Evolutionary conservation across 2,329 filamentous ascomycete species (phyloP), one percentile per base, ranked within the genome.

Genomic region (Verticillium isaacii): DNA sequence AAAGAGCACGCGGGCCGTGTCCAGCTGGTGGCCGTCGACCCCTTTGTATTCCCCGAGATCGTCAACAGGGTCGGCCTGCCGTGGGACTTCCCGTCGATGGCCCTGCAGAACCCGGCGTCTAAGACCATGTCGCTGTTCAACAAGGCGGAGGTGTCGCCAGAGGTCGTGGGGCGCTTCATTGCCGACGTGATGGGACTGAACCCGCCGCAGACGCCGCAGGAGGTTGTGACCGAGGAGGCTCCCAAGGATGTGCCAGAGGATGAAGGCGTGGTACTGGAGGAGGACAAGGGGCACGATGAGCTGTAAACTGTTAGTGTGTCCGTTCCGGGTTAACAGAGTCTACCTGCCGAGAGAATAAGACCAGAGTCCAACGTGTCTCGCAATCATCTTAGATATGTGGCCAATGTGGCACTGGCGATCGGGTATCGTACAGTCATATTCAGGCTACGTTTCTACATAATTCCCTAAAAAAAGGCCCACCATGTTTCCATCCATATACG

Each of bases 1-100:
- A 77, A 76, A 62, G 76, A 75, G 64, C 82, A 80, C 67, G 65
- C 70, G 56, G 80, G 81, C 9, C 82, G 79, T 59, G 71, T 84
- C 14, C 71, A 68, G 60, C 82, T 84, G 63, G 76, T 80, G 3
- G 81, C 77, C 1, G 76, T 82, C 1, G 78, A 83, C 63, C 72
- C 73, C 0, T 60, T 66, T 23, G 77, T 81, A 61, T 83, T 82
- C 66, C 74, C 71, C 7, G 77, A 81, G 34, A 77, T 82, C 65
- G 67, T 73, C 1, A 61, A 66, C 15, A 71, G 71, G 39, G 67
- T 82, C 59, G 81, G 80, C 1, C 64, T 65, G 55, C 6, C 59
- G 39, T 61, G 62, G 61, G 39, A 41, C 3, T 65, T 65, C 34
- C 63, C 63, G 0, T 59, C 62, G 6, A 60, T 65, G n/a, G 62